phyloP scores from a whole-genome alignment of 2,329 filamentous ascomycete genomes.

The Aspergillus sp. region DNA sequence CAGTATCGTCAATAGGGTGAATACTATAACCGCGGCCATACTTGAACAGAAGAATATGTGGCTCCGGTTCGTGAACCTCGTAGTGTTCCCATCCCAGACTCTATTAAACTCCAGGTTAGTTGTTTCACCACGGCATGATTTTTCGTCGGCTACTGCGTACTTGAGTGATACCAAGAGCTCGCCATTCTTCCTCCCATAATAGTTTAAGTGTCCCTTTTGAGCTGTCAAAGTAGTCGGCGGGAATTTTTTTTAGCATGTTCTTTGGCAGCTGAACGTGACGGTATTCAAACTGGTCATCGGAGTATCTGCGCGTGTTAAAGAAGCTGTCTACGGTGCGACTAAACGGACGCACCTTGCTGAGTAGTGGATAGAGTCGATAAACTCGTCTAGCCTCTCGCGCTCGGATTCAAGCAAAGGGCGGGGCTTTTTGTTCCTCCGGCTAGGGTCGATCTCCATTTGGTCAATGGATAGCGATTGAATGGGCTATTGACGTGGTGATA shows the following conservation, averaged over 20 bases:
- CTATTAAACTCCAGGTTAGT: slow-evolving; percentile 48
- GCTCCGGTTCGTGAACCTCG: slow-evolving; percentile 97
- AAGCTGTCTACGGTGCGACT: slow-evolving; percentile 8
- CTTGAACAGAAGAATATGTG: slow-evolving; percentile 98
- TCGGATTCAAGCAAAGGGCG: slow-evolving; percentile 78
- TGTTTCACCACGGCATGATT: background rate
- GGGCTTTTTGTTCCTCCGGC: slow-evolving; percentile 82
- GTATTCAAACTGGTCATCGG: slow-evolving; percentile 90
- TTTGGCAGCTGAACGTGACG: slow-evolving; percentile 97
- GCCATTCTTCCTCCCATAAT: slow-evolving; percentile 98
- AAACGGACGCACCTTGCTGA: slow-evolving; percentile 69
- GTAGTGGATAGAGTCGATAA: slow-evolving; percentile 91
- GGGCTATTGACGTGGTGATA: background rate
- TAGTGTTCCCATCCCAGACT: slow-evolving; percentile 99
- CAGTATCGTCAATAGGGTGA: slow-evolving; percentile 6
- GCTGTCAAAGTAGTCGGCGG: slow-evolving; percentile 88
- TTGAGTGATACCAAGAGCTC: slow-evolving; percentile 94
- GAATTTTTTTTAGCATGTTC: slow-evolving; percentile 96
- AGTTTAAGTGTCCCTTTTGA: slow-evolving; percentile 90
- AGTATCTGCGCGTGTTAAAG: slow-evolving; percentile 65
- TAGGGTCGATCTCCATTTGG: slow-evolving; percentile 66
- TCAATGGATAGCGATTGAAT: slow-evolving; percentile 5
- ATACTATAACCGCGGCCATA: slow-evolving; percentile 50
- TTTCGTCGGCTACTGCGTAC: slow-evolving; percentile 50
- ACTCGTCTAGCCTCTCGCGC: slow-evolving; percentile 82